A percentile compares a stretch with the other conserved stretches of the same genome.
phyloP scores from a whole-genome alignment of 2,329 filamentous ascomycete genomes.

The Hymenotorrendiella dingleyae region DNA sequence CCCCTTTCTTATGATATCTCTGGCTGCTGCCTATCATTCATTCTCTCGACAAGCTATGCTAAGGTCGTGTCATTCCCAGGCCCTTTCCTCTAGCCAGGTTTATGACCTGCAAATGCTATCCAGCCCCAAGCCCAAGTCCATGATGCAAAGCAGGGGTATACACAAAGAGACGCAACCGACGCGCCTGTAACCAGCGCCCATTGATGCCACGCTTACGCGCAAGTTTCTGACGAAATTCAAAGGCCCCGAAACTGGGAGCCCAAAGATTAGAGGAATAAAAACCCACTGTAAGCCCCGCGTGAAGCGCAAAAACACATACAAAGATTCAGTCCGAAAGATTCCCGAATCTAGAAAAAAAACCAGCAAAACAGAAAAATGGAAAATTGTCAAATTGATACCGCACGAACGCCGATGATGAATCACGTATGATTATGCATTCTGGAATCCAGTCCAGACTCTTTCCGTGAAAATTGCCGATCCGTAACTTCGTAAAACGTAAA shows the following conservation, averaged over 20 bases:
- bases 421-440: constrained; percentile 2
- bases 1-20: too few species aligned
- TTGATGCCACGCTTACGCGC: not conserved
- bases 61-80: not conserved
- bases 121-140: constrained; percentile 11
- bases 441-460: constrained; percentile 8
- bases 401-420: constrained; percentile 1
- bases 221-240: not conserved
- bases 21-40: too few species aligned
- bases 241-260: not conserved
- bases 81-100: too few species aligned
- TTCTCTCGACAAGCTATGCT: too few species aligned
- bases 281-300: not conserved
- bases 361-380: constrained; percentile 1
- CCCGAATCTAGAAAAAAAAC: constrained; percentile 5
- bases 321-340: not conserved
- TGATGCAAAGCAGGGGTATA: constrained; percentile 12
- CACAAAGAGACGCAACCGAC: constrained; percentile 4
- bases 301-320: not conserved
- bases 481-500: constrained; percentile 10
- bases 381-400: constrained; percentile 1
- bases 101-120: not conserved
- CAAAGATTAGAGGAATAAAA: not conserved
- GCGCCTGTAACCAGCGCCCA: constrained; percentile 5
- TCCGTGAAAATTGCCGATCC: constrained; percentile 1